Percentiles rank a stretch among this genome's conserved stretches.
Evolutionary conservation across 495 filamentous ascomycete species (phyloP).

Genomic region (Cudoniella acicularis): DNA sequence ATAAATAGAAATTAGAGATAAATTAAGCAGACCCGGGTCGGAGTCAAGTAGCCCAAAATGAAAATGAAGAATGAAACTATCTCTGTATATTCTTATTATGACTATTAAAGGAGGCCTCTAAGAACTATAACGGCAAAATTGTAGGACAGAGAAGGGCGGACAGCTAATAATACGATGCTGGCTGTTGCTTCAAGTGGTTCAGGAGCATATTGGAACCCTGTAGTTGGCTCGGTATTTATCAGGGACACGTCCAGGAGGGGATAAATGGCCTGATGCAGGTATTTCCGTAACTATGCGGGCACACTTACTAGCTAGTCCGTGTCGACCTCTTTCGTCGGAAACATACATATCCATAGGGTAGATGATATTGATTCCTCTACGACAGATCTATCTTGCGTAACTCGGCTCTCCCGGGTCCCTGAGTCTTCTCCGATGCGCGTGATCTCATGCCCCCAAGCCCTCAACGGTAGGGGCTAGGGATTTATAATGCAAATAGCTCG

Average conservation of each 20-base stretch:
- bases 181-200: too few species aligned
- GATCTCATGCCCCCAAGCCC: background rate
- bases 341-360: background rate
- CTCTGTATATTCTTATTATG: too few species aligned
- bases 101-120: too few species aligned
- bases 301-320: background rate
- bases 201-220: background rate
- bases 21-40: background rate
- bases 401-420: background rate
- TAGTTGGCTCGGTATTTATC: background rate
- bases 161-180: too few species aligned
- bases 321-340: background rate
- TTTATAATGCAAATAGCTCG: background rate
- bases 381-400: background rate
- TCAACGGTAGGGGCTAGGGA: background rate
- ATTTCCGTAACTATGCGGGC: background rate
- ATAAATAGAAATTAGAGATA: background rate
- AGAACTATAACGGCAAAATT: too few species aligned
- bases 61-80: background rate
- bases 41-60: background rate
- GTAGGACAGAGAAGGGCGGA: too few species aligned
- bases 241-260: background rate
- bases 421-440: background rate
- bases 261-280: background rate
- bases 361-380: background rate